Percentiles rank a stretch among this genome's conserved stretches.
These are phyloP conservation scores for Coemansia sp. DNA, from an alignment of 192 early-diverging fungal species.

Conservation along the genomic window DNA sequence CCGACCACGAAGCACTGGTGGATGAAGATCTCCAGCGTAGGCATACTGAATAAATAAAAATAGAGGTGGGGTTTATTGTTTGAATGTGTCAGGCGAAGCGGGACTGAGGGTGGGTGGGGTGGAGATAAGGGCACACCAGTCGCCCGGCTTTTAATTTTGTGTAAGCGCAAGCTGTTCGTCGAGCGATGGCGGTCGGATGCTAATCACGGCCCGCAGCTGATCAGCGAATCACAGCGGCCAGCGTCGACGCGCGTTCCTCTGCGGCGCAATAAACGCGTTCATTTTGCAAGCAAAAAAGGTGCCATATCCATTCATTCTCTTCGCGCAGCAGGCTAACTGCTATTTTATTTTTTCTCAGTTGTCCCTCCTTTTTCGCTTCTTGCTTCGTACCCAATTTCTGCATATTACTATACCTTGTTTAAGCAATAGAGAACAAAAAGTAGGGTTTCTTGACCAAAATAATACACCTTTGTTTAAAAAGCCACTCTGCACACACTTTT, in stretches of 20 bases:
- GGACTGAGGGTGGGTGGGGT: no score
- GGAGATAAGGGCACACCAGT: not conserved
- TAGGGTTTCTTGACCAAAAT: no score
- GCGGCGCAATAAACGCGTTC: not conserved
- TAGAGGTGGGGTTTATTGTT: not conserved
- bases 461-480: no score
- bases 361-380: no score
- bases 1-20: conserved; percentile 21
- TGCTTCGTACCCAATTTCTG: no score
- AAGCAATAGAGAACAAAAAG: not conserved
- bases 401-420: not conserved
- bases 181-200: no score
- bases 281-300: not conserved
- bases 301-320: not conserved
- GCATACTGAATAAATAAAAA: conserved; percentile 8
- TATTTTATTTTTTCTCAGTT: no score
- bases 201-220: not conserved
- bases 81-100: not conserved
- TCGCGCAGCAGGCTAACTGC: conserved; percentile 10
- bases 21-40: conserved; percentile 18
- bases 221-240: not conserved
- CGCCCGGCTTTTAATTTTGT: no score
- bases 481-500: no score
- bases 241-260: not conserved
- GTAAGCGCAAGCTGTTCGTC: no score